Percentiles rank a stretch among this genome's conserved stretches.
These are phyloP conservation scores for Tetrastigma voinierianum DNA, from an alignment of 164 flowering plant genomes.

Conservation along the genomic window DNA sequence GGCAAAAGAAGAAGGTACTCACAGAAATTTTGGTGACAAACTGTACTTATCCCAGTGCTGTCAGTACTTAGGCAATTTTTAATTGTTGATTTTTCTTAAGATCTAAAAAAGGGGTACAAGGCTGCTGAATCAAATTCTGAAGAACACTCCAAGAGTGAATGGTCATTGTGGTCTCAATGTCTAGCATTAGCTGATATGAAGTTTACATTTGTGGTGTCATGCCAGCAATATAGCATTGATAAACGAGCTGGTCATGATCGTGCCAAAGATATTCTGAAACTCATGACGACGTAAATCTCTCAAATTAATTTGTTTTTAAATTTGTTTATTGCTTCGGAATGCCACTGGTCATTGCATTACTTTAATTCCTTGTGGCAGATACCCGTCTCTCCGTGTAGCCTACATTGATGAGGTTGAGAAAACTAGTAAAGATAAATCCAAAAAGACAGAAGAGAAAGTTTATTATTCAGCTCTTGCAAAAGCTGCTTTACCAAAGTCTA, in stretches of 20 bases:
- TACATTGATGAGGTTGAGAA: slow-evolving; percentile 65
- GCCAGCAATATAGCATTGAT: slow-evolving; percentile 67
- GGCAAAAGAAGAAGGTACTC: slow-evolving; percentile 33
- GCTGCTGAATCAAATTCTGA: slow-evolving; percentile 43
- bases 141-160: slow-evolving; percentile 43
- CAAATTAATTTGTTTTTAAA: background rate
- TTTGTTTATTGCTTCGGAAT: slow-evolving; percentile 6
- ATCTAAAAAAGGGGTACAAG: slow-evolving; percentile 62
- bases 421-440: slow-evolving; percentile 31
- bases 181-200: slow-evolving; percentile 75
- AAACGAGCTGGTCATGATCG: slow-evolving; percentile 59
- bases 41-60: no score
- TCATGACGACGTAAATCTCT: slow-evolving; percentile 53
- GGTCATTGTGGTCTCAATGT: slow-evolving; percentile 54
- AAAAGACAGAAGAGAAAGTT: slow-evolving; percentile 36
- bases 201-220: slow-evolving; percentile 67
- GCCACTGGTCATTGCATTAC: background rate
- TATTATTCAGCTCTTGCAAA: slow-evolving; percentile 60
- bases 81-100: slow-evolving; percentile 21
- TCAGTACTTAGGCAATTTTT: background rate
- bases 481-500: slow-evolving; percentile 43
- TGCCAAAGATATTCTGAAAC: slow-evolving; percentile 61
- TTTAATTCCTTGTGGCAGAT: slow-evolving; percentile 29
- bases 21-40: background rate
- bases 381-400: slow-evolving; percentile 68